Base-by-base conservation (phyloP, 2,329 filamentous ascomycete genomes). In the Colletotrichum shisoi region DNA sequence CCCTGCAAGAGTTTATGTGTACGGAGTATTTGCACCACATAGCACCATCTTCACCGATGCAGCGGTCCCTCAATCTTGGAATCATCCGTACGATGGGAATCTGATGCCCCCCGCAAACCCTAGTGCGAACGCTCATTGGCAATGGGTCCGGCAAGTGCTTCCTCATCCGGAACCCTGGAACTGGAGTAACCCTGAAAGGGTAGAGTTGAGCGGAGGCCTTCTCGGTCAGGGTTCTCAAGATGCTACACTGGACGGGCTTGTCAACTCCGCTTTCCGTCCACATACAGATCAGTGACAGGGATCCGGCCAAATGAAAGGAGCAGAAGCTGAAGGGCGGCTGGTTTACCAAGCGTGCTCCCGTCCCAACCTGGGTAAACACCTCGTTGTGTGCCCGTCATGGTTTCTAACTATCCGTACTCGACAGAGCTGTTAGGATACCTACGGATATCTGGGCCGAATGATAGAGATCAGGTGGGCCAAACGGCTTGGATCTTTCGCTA, bases 11-110 rank as follows among this genome's bases (percentile, higher is more conserved):
- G 17, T 44, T 7, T 34, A 1, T 7, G 34, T 40, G 11, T 24
- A n/a, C n/a, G n/a, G n/a, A n/a, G n/a, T n/a, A 48, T 67, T 67
- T 40, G 45, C 59, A 67, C 63, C 31, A 42, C 52, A 57, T 40
- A 48, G 44, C 12, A 27, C 44, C n/a, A 7, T 4, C 21, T 52
- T 52, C 52, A 46, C 39, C 27, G 51, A 46, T 49, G 45, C 24
- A 57, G 6, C 6, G 45, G 52, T 46, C 45, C 63, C 59, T 57
- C n/a, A 31, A 57, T 53, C 59, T 57, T 53, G 21, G 39, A 37
- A n/a, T 39, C 46, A 13, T 57, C 59, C 31, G 45, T 52, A 27
- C 40, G 39, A 52, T 45, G 44, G 27, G 24, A 62, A 62, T 19
- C 15, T 11, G n/a, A 27, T 11, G 44, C 17, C 27, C 27, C 31